Evolutionary conservation across 345 rosid species (phyloP), one percentile per base, ranked within the genome.

Genomic region (Anastatica hierochuntica): DNA sequence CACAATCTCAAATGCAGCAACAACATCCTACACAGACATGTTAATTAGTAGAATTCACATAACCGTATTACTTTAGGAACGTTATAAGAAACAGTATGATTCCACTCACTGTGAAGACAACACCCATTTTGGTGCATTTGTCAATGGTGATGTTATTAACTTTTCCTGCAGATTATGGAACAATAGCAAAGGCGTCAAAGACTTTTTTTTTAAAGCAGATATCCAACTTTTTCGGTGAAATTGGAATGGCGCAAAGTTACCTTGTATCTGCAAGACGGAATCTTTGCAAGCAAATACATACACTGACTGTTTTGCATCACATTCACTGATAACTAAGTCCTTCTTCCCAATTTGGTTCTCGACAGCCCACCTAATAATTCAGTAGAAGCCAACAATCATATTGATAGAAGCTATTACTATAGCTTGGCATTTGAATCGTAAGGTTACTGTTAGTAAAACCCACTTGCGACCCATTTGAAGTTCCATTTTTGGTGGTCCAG

Each of bases 391-490:
- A 55, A 33, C 43, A 47, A 24, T 53, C 43, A 63, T 15, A 35
- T 43, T 43, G 35, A 17, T n/a, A n/a, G n/a, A n/a, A 52, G 10
- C 19, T 51, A 20, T 35, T 34, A 48, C 14, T 52, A 59, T 38
- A 62, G 29, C 26, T 34, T 23, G 34, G 27, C 48, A 52, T 53
- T 21, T 29, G 37, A 24, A 53, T 33, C 43, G 29, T 34, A 9
- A 43, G 49, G 36, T 18, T 63, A n/a, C 0, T 52, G 34, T 10
- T 12, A 44, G 35, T 47, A 24, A 45, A 14, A 78, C 95, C 64
- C 56, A 94, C 97, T 94, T 94, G 16, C 99, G 90, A 70, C 98
- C 95, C 95, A 85, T 80, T 72, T 88, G 95, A 74, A 94, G 89
- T 84, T 94, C 97, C 43, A 94, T 49, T 51, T 83, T 88, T 8